Evolutionary conservation across 2,329 filamentous ascomycete genomes (phyloP).

Genomic region (Achaetomium macrosporum): DNA sequence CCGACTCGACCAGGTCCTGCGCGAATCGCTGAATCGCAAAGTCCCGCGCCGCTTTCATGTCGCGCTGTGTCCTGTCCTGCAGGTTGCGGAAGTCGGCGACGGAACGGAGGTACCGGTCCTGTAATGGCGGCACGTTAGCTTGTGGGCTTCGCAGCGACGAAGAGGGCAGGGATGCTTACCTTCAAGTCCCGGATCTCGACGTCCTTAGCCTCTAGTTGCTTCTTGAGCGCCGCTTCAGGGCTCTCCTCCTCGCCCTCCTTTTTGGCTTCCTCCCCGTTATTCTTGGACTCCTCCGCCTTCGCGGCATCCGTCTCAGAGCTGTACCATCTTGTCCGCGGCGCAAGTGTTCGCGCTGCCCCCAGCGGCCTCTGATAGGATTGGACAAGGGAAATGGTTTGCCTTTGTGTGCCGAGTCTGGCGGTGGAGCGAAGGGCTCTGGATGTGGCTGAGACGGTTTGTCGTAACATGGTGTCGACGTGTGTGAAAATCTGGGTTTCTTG

Average conservation of each 20-base stretch:
- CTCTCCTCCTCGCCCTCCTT: slow-evolving; percentile 29
- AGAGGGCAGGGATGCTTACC: slow-evolving; percentile 46
- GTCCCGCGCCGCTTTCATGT: slow-evolving; percentile 79
- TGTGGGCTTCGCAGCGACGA: not conserved
- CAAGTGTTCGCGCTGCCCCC: slow-evolving; percentile 27
- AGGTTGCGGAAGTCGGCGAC: slow-evolving; percentile 98
- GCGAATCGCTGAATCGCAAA: slow-evolving; percentile 96
- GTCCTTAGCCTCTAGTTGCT: slow-evolving; percentile 47
- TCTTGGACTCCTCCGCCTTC: slow-evolving; percentile 5
- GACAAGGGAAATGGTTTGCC: slow-evolving; percentile 31
- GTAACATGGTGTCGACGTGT: slow-evolving; percentile 35
- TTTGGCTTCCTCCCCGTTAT: slow-evolving; percentile 22
- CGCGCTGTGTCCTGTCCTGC: slow-evolving; percentile 87
- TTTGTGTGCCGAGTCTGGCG: slow-evolving; percentile 32
- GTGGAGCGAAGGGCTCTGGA: slow-evolving; percentile 41
- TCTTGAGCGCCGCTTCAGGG: slow-evolving; percentile 42
- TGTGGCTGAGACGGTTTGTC: slow-evolving; percentile 39
- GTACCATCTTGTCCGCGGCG: slow-evolving; percentile 42
- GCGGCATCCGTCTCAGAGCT: slow-evolving; percentile 40
- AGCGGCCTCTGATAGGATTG: slow-evolving; percentile 36
- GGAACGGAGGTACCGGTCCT: slow-evolving; percentile 93
- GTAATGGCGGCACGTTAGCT: slow-evolving; percentile 12
- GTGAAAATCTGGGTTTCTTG: slow-evolving; percentile 1
- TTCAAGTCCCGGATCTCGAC: slow-evolving; percentile 68
- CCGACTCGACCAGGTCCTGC: slow-evolving; percentile 86